Evolutionary conservation across 2,329 filamentous ascomycete species (phyloP).

Genomic region (Fusarium pseudoanthophilum): DNA sequence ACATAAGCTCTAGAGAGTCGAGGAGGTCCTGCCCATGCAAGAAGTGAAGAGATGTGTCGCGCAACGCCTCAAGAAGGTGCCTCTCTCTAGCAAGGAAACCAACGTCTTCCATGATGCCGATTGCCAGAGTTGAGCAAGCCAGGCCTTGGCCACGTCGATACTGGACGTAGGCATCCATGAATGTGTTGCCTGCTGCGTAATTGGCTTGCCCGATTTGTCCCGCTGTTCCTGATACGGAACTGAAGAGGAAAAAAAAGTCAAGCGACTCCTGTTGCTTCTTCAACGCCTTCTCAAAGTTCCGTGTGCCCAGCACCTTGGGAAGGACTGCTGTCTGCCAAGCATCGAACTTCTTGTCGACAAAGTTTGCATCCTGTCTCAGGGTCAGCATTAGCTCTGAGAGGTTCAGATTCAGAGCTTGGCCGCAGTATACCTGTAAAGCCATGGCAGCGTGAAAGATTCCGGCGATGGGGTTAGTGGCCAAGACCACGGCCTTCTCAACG

Average conservation of each 20-base stretch:
- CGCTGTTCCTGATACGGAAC: conserved; percentile 50
- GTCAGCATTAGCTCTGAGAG: background rate
- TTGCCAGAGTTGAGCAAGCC: conserved; percentile 8
- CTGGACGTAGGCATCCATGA: conserved; percentile 53
- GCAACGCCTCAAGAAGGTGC: conserved; percentile 7
- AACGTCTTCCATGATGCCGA: conserved; percentile 16
- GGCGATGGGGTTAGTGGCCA: background rate
- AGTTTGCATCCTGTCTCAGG: conserved; percentile 3
- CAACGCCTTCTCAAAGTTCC: conserved; percentile 40
- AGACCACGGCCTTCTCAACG: conserved; percentile 41
- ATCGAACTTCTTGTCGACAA: conserved; percentile 11
- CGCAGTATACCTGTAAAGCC: conserved; percentile 3
- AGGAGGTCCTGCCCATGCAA: conserved; percentile 8
- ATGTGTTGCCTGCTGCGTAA: conserved; percentile 56
- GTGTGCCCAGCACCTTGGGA: conserved; percentile 1
- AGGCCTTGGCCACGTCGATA: conserved; percentile 51
- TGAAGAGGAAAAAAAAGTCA: conserved; percentile 53
- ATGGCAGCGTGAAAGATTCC: conserved; percentile 6
- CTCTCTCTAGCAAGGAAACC: conserved; percentile 7
- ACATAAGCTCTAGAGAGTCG: conserved; percentile 1
- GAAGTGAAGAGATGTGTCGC: conserved; percentile 5
- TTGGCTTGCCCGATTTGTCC: conserved; percentile 53
- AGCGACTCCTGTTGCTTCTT: conserved; percentile 28
- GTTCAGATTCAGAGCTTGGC: background rate
- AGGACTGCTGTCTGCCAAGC: conserved; percentile 8